Conservation (phyloP, 108 stramenopile species). For the Cylindrotheca closterium region DNA sequence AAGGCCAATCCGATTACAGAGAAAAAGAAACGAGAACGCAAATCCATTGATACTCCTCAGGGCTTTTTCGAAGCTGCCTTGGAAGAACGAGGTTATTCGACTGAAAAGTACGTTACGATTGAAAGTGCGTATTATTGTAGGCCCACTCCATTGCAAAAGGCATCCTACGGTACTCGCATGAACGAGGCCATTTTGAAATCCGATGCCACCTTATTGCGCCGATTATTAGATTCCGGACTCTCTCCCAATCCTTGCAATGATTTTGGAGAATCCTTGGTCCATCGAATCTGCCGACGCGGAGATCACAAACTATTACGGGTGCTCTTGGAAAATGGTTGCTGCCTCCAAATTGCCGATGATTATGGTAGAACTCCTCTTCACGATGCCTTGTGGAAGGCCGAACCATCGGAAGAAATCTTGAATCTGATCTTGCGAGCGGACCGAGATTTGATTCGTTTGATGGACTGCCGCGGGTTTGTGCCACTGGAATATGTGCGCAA, state of each 20-base stretch:
- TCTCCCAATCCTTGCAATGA: constrained; percentile 52
- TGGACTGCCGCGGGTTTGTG: constrained; percentile 51
- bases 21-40: neutral
- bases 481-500: constrained; percentile 52
- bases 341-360: constrained; percentile 60
- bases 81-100: constrained; percentile 68
- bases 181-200: constrained; percentile 60
- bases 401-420: constrained; percentile 50
- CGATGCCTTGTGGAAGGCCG: constrained; percentile 67
- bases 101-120: constrained; percentile 42
- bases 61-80: constrained; percentile 52
- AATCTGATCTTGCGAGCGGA: constrained; percentile 37
- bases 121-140: constrained; percentile 63
- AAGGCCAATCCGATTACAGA: constrained; percentile 1
- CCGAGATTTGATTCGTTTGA: constrained; percentile 49
- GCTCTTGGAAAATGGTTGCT: constrained; percentile 43
- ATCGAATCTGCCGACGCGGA: constrained; percentile 63
- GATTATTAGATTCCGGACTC: constrained; percentile 36
- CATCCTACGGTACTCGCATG: constrained; percentile 64
- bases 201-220: constrained; percentile 40
- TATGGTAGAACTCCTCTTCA: constrained; percentile 75
- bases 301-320: constrained; percentile 38
- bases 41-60: too few species aligned
- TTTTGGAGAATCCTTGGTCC: constrained; percentile 73
- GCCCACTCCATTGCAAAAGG: constrained; percentile 70